A percentile compares a stretch with the other conserved stretches of the same genome.
Evolutionary conservation across 2,329 filamentous ascomycete species (phyloP).

Genomic region (Rosellinia necatrix): DNA sequence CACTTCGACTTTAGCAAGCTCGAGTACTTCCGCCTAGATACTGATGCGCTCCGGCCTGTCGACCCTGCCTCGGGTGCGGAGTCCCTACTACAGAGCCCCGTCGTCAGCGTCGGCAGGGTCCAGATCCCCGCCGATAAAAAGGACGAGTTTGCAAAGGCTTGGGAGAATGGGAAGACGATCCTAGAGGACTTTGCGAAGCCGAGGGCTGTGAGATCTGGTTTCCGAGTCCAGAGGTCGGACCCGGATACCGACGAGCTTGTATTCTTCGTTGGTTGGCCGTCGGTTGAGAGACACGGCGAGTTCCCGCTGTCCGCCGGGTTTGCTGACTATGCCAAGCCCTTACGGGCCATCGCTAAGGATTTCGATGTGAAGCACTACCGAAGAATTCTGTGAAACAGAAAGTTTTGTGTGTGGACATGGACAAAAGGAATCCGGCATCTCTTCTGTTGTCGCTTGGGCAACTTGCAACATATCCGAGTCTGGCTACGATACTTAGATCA

Average conservation of each 20-base stretch:
- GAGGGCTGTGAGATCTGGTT: slow-evolving; percentile 45
- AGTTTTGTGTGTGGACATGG: not conserved
- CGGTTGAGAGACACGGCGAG: slow-evolving; percentile 42
- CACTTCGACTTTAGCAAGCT: slow-evolving; percentile 44
- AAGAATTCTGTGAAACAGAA: slow-evolving; percentile 35
- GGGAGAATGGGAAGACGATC: slow-evolving; percentile 40
- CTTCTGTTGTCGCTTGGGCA: not conserved
- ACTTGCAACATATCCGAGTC: not conserved
- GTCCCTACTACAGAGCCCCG: slow-evolving; percentile 37
- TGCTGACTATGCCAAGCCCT: slow-evolving; percentile 29
- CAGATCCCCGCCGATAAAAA: slow-evolving; percentile 40
- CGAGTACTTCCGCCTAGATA: slow-evolving; percentile 49
- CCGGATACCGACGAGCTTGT: slow-evolving; percentile 46
- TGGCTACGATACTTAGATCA: not conserved
- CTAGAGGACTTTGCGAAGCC: slow-evolving; percentile 40
- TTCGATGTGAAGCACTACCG: slow-evolving; percentile 41
- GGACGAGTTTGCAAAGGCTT: slow-evolving; percentile 42
- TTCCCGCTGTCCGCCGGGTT: slow-evolving; percentile 36
- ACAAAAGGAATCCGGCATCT: not conserved
- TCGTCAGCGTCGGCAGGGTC: slow-evolving; percentile 46
- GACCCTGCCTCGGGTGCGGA: slow-evolving; percentile 14
- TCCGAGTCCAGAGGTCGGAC: slow-evolving; percentile 47
- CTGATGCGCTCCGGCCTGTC: slow-evolving; percentile 33
- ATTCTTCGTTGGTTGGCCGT: slow-evolving; percentile 46
- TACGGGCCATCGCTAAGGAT: slow-evolving; percentile 31